Evolutionary conservation across 768 basidiomycete genomes (phyloP).

Genomic region (Boletus insuetus): DNA sequence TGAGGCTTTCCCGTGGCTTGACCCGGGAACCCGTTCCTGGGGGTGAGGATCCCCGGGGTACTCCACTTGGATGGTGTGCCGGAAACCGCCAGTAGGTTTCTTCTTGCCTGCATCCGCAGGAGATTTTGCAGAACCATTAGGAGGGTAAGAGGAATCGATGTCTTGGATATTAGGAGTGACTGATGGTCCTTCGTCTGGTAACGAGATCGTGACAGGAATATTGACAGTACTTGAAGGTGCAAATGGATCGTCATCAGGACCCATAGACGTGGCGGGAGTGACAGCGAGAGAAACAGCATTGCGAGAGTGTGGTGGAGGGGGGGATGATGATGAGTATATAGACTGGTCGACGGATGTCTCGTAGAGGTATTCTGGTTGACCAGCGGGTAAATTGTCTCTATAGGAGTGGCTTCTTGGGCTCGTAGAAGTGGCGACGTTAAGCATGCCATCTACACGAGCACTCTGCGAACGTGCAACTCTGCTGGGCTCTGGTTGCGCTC

Average conservation of each 20-base stretch:
- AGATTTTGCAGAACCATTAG: constrained; percentile 30
- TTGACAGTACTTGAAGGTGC: constrained; percentile 39
- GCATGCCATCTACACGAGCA: constrained; percentile 50
- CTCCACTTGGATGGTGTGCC: constrained; percentile 97
- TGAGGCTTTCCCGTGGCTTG: constrained; percentile 21
- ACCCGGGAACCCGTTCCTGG: constrained; percentile 15
- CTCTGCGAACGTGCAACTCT: constrained; percentile 50
- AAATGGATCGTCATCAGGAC: constrained; percentile 70
- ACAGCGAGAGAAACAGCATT: constrained; percentile 41
- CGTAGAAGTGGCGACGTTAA: constrained; percentile 32
- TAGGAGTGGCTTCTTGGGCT: constrained; percentile 42
- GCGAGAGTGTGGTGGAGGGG: constrained; percentile 37
- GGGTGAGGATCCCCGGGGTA: constrained; percentile 60
- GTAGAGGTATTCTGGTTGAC: constrained; percentile 68
- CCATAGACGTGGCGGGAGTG: constrained; percentile 41
- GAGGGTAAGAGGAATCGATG: constrained; percentile 16
- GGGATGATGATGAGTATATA: constrained; percentile 38
- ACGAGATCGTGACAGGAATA: constrained; percentile 29
- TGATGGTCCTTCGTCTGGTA: constrained; percentile 24
- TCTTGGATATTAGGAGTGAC: constrained; percentile 19
- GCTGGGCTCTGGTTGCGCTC: constrained; percentile 29
- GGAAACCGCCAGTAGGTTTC: constrained; percentile 47
- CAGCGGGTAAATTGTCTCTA: constrained; percentile 44
- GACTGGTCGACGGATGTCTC: constrained; percentile 67
- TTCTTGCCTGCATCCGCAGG: constrained; percentile 46